Evolutionary conservation across 2,329 filamentous ascomycete species (phyloP).

Genomic region (Epichloe gansuensis): DNA sequence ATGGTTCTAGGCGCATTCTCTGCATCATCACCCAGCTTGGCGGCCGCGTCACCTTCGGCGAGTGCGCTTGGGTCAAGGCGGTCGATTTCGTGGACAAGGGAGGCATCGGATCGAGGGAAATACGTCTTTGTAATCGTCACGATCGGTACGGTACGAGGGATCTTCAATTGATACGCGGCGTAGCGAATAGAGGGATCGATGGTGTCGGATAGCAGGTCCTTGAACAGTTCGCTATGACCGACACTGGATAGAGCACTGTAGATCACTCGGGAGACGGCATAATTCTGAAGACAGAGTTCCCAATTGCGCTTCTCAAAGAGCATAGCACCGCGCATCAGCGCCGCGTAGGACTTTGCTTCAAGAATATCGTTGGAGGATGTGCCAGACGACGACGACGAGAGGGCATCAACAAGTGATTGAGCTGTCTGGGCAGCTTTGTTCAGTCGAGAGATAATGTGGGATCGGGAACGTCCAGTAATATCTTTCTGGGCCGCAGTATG

Average conservation of each 20-base stretch:
- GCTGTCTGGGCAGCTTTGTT: constrained; percentile 66
- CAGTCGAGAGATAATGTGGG: constrained; percentile 79
- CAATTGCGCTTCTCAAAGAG: constrained; percentile 82
- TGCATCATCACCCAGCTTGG: constrained; percentile 35
- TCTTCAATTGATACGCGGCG: constrained; percentile 81
- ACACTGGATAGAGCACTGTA: constrained; percentile 61
- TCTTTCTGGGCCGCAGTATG: constrained; percentile 70
- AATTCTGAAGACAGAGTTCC: constrained; percentile 63
- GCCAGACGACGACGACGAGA: constrained; percentile 54
- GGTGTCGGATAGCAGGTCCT: constrained; percentile 71
- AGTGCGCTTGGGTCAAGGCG: constrained; percentile 56
- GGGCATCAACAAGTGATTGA: constrained; percentile 49
- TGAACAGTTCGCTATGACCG: constrained; percentile 58
- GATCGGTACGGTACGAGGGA: constrained; percentile 74
- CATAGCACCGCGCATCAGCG: constrained; percentile 61
- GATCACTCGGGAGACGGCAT: constrained; percentile 65
- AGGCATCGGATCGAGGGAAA: constrained; percentile 53
- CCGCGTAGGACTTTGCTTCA: constrained; percentile 75
- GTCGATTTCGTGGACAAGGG: constrained; percentile 55
- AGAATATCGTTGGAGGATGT: constrained; percentile 60
- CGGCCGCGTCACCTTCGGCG: constrained; percentile 36
- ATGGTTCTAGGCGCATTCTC: constrained; percentile 59
- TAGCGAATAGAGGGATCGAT: constrained; percentile 91
- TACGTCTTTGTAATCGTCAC: constrained; percentile 64
- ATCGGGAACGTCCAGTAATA: constrained; percentile 65